Evolutionary conservation across 2,329 filamentous ascomycete genomes (phyloP).

Genomic region (Trichoderma aggressivum): DNA sequence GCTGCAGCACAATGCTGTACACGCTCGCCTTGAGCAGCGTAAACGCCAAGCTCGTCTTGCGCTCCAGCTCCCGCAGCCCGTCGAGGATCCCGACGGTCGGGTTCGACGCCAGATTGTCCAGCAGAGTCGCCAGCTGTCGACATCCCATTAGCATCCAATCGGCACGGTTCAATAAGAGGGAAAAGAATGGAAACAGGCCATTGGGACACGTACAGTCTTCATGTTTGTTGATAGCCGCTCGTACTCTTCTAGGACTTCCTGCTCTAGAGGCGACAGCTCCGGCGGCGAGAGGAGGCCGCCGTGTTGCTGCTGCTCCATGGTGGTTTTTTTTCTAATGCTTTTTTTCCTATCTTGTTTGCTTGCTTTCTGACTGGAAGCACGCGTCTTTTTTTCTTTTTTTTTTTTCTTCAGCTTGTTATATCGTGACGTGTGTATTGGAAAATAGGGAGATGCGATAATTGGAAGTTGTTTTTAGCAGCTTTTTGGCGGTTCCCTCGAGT

Average conservation of each 20-base stretch:
- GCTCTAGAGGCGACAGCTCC: slow-evolving; percentile 76
- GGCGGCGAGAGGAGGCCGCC: slow-evolving; percentile 40
- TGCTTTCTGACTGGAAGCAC: too few species aligned
- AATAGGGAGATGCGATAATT: neutral
- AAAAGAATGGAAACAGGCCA: too few species aligned
- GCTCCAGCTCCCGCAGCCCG: slow-evolving; percentile 79
- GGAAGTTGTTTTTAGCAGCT: neutral
- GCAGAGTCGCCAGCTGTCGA: slow-evolving; percentile 51
- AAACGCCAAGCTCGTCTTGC: slow-evolving; percentile 92
- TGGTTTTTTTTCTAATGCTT: too few species aligned
- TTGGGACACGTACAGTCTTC: slow-evolving; percentile 73
- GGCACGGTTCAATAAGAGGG: too few species aligned
- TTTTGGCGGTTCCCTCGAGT: neutral
- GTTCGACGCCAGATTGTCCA: slow-evolving; percentile 62
- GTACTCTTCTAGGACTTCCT: slow-evolving; percentile 94
- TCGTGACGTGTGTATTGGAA: neutral
- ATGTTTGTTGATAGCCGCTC: slow-evolving; percentile 82
- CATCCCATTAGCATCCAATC: neutral
- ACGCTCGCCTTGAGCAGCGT: slow-evolving; percentile 96
- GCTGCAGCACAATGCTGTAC: slow-evolving; percentile 97
- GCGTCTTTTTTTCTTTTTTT: neutral
- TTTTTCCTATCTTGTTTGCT: too few species aligned
- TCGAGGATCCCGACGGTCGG: slow-evolving; percentile 83
- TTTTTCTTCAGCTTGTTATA: neutral
- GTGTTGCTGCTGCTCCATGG: slow-evolving; percentile 24